phyloP scores from a whole-genome alignment of 2,329 filamentous ascomycete genomes.

The Xylariaceae sp. region DNA sequence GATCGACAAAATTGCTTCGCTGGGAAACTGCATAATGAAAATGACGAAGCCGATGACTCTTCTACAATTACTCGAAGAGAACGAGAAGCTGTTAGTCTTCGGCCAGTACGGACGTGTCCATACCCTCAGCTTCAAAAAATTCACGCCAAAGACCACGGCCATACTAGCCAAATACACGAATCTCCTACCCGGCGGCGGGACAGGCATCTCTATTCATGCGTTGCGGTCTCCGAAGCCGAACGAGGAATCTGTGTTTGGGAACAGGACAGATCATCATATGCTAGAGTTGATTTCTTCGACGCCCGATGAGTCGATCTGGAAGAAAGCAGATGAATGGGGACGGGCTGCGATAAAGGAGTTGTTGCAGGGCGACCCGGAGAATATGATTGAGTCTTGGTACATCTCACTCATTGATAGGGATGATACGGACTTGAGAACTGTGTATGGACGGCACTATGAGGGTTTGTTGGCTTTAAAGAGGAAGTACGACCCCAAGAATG shows the following conservation, averaged over 20 bases:
- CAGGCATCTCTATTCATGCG: background rate
- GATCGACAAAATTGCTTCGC: background rate
- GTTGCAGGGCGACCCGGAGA: background rate
- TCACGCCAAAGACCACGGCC: background rate
- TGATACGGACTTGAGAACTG: slow-evolving; percentile 22
- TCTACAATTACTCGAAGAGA: slow-evolving; percentile 4
- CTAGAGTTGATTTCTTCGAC: background rate
- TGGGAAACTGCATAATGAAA: background rate
- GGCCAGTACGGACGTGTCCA: background rate
- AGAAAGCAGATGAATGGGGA: background rate
- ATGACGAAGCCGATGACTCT: background rate
- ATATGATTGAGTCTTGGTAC: slow-evolving; percentile 17
- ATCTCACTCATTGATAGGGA: slow-evolving; percentile 28
- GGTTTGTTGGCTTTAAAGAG: slow-evolving; percentile 16
- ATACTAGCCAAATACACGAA: background rate
- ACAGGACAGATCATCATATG: background rate
- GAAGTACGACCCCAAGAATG: slow-evolving; percentile 32
- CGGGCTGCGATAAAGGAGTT: background rate
- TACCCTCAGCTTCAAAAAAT: background rate
- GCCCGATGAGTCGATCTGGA: background rate
- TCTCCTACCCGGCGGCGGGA: background rate
- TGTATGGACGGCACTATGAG: slow-evolving; percentile 27
- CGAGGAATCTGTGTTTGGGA: background rate
- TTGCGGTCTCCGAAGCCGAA: background rate
- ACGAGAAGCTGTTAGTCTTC: slow-evolving; percentile 8